A percentile compares a stretch with the other conserved stretches of the same genome.
These are phyloP conservation scores for Pilaira anomala DNA, from an alignment of 192 early-diverging fungal genomes.

Conservation along the genomic window DNA sequence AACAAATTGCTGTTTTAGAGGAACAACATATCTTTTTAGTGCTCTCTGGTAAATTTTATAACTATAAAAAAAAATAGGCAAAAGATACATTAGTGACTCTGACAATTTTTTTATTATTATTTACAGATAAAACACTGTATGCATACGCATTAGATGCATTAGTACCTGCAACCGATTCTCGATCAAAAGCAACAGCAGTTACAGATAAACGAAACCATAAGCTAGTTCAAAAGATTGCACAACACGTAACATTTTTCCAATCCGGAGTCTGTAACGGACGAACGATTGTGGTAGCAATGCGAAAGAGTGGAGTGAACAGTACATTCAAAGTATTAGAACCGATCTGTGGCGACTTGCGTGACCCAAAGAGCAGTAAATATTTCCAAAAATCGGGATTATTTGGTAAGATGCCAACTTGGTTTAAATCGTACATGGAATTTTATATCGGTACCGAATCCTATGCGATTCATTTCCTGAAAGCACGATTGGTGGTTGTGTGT, in stretches of 20 bases:
- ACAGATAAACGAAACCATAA: no score
- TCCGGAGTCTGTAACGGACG: constrained; percentile 59
- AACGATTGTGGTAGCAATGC: constrained; percentile 49
- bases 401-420: constrained; percentile 23
- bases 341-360: constrained; percentile 31
- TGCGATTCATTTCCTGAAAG: constrained; percentile 81
- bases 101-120: constrained; percentile 44
- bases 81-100: no score
- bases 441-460: constrained; percentile 88
- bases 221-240: constrained; percentile 33
- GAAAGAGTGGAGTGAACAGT: constrained; percentile 22
- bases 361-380: constrained; percentile 30
- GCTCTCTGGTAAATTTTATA: constrained; percentile 66
- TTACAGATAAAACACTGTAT: constrained; percentile 67
- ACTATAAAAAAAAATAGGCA: neutral
- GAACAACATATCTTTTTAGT: constrained; percentile 77
- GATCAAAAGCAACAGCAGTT: constrained; percentile 37
- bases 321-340: constrained; percentile 33
- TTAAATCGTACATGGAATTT: constrained; percentile 60
- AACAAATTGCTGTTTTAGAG: constrained; percentile 82
- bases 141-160: constrained; percentile 78
- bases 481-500: constrained; percentile 84
- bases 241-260: constrained; percentile 69
- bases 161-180: constrained; percentile 50
- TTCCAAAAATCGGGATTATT: constrained; percentile 29